Evolutionary conservation across 306 rosid genomes (phyloP), one percentile per base, ranked within the genome.

Genomic region (Echinosophora koreensis): DNA sequence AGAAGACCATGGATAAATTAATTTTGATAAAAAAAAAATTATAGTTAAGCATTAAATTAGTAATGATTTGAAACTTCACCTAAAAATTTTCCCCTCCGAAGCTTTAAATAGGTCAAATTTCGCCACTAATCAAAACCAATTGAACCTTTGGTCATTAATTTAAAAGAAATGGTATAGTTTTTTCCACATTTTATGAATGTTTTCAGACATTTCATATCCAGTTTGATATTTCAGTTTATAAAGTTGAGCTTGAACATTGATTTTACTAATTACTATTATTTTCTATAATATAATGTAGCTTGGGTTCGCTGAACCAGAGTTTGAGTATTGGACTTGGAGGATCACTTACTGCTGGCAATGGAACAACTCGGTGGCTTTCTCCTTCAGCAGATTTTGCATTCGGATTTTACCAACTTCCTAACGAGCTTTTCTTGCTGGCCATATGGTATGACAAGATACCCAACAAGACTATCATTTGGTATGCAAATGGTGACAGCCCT

Each of bases 331-430:
- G 81, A 2, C 69, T 74, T 51, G 81, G 81, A 2, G 38, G 5
- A 4, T 60, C 70, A 49, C 83, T 78, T 2, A 13, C 3, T 15
- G 80, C 84, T 2, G 67, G 74, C 3, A 57, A 51, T 14, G 71
- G 5, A 5, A 10, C 35, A 63, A 0, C 74, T 54, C 52, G 8
- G 2, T 83, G 81, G 84, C 46, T 83, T 38, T 79, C 87, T 52
- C 59, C 75, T 42, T 74, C 65, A 2, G 66, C 81, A 2, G 81
- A 83, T 54, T 83, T 83, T 74, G 81, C 84, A 14, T 83, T 83
- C 12, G 81, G 79, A 2, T 83, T 83, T 69, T 18, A 28, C 39
- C 30, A 54, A 10, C 74, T 69, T 50, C 50, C 35, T 0, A 28
- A 71, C 16, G 75, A 69, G 11, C 46, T 66, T 47, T 82, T 78